Evolutionary conservation across 2,329 filamentous ascomycete species (phyloP).

Genomic region (Setomelanomma holmii): DNA sequence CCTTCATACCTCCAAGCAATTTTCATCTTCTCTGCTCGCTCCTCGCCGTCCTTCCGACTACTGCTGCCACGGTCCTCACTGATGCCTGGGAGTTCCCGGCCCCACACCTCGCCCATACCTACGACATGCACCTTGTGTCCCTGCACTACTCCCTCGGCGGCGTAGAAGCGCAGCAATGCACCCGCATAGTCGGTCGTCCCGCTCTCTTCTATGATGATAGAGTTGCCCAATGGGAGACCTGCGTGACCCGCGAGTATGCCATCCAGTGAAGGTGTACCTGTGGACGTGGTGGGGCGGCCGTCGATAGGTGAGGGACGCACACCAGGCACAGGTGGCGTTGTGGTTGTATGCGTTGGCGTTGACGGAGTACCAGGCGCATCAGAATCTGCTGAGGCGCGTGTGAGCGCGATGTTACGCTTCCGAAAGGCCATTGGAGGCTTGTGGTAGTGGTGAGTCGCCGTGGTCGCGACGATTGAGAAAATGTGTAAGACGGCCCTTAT

Average conservation of each 20-base stretch:
- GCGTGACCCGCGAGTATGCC: conserved; percentile 84
- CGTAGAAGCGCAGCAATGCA: conserved; percentile 83
- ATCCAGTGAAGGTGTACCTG: conserved; percentile 86
- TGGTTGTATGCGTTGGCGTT: conserved; percentile 14
- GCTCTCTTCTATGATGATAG: conserved; percentile 81
- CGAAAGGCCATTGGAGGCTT: conserved; percentile 68
- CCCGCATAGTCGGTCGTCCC: conserved; percentile 95
- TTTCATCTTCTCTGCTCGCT: conserved; percentile 77
- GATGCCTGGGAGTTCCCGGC: conserved; percentile 80
- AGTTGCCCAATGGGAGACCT: conserved; percentile 82
- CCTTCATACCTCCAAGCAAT: conserved; percentile 98
- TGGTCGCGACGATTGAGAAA: too few relatives aligned
- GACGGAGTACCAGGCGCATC: conserved; percentile 20
- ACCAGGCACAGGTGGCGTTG: conserved; percentile 48
- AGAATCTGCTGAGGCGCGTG: conserved; percentile 40
- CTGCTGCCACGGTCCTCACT: conserved; percentile 52
- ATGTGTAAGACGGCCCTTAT: too few relatives aligned
- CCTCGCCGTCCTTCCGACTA: conserved; percentile 35
- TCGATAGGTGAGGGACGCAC: conserved; percentile 87
- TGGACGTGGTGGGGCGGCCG: conserved; percentile 87
- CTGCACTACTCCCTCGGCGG: conserved; percentile 90
- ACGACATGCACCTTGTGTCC: conserved; percentile 88
- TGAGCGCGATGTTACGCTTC: conserved; percentile 69
- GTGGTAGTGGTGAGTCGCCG: not conserved
- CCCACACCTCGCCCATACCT: conserved; percentile 81